phyloP scores from a whole-genome alignment of 305 asterid species.

The Vinca major region DNA sequence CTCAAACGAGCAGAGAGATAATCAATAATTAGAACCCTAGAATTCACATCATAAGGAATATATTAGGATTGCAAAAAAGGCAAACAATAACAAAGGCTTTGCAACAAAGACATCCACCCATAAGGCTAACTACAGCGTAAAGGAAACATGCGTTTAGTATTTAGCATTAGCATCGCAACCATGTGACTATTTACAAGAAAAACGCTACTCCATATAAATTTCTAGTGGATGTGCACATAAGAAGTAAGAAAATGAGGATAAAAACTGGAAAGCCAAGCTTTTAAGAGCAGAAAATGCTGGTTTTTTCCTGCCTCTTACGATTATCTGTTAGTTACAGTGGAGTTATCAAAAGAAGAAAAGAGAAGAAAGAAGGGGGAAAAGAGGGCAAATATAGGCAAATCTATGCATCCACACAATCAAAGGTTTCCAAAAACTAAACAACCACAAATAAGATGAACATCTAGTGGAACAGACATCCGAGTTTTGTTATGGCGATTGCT shows the following conservation, averaged over 20 bases:
- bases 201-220: neutral
- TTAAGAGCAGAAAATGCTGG: too few relatives aligned
- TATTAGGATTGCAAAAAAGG: neutral
- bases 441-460: neutral
- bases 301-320: neutral
- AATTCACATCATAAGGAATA: neutral
- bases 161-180: neutral
- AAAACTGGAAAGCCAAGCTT: too few relatives aligned
- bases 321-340: neutral
- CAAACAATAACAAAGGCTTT: neutral
- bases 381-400: neutral
- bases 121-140: neutral
- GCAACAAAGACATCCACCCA: constrained; percentile 1
- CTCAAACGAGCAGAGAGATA: neutral
- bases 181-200: neutral
- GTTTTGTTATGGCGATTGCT: neutral
- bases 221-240: neutral
- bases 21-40: neutral
- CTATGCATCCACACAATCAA: neutral
- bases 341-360: neutral
- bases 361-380: too few relatives aligned
- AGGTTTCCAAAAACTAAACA: neutral
- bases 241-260: too few relatives aligned
- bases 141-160: neutral
- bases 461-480: neutral